Percentiles rank a stretch among this genome's conserved stretches.
Evolutionary conservation across 2,329 filamentous ascomycete species (phyloP).

Genomic region (Tolypocladium pustulatum): DNA sequence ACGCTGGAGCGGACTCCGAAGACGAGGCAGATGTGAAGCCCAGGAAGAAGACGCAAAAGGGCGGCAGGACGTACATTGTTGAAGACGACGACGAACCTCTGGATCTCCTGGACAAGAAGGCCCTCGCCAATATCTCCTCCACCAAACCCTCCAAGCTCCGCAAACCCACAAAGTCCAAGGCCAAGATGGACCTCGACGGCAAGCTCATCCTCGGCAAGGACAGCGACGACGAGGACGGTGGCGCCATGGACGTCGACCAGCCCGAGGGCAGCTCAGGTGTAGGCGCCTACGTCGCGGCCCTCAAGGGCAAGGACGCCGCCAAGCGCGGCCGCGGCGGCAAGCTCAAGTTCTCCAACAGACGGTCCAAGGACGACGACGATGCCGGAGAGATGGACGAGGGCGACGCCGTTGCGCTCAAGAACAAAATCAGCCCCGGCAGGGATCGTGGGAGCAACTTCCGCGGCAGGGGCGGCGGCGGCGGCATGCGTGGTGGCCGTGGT

Average conservation of each 20-base stretch:
- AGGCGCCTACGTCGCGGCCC: constrained; percentile 58
- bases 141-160: constrained; percentile 66
- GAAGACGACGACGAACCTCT: constrained; percentile 93
- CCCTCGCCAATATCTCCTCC: constrained; percentile 85
- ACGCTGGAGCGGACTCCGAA: constrained; percentile 39
- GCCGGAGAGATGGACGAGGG: constrained; percentile 43
- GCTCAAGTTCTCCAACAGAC: constrained; percentile 61
- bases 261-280: constrained; percentile 51
- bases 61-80: constrained; percentile 72
- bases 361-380: constrained; percentile 34
- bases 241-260: constrained; percentile 55
- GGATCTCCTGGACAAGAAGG: constrained; percentile 80
- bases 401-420: constrained; percentile 42
- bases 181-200: constrained; percentile 64
- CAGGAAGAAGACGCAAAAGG: constrained; percentile 44
- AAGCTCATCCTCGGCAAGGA: constrained; percentile 66
- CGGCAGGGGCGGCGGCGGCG: constrained; percentile 18
- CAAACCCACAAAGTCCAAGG: constrained; percentile 47
- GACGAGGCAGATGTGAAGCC: constrained; percentile 40
- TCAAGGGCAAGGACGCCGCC: constrained; percentile 56
- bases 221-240: constrained; percentile 34
- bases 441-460: constrained; percentile 16
- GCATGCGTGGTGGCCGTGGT: constrained; percentile 20
- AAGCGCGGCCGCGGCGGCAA: constrained; percentile 55
- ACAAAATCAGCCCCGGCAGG: constrained; percentile 27